phyloP scores from a whole-genome alignment of 2,329 filamentous ascomycete species.

The Exophiala oligosperma region DNA sequence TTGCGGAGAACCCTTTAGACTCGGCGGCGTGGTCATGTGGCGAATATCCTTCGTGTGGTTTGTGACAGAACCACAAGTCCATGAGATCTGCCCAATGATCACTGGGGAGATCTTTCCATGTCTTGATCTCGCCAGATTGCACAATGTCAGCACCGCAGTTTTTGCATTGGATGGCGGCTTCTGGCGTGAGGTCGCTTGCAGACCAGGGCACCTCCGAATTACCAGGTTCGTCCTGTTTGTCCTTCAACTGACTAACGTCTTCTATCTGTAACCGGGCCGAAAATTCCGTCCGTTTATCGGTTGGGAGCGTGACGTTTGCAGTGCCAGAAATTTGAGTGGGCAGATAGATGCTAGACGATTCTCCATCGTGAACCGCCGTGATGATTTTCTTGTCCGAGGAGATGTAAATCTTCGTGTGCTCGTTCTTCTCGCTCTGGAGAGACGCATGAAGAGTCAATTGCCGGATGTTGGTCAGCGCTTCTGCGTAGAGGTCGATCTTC shows the following conservation, averaged over 20 bases:
- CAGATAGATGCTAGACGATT: constrained; percentile 45
- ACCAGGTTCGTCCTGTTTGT: constrained; percentile 10
- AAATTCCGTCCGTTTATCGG: constrained; percentile 44
- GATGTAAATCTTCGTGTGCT: constrained; percentile 45
- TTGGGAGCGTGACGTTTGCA: constrained; percentile 52
- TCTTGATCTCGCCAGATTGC: constrained; percentile 37
- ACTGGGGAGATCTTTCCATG: constrained; percentile 92
- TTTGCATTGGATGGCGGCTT: constrained; percentile 44
- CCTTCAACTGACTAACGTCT: constrained; percentile 31
- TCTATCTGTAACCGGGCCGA: constrained; percentile 57
- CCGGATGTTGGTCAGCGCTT: constrained; percentile 61
- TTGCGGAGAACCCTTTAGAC: constrained; percentile 79
- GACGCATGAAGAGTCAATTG: constrained; percentile 60
- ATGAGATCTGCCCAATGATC: constrained; percentile 99
- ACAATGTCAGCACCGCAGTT: constrained; percentile 38
- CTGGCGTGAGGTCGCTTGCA: constrained; percentile 38
- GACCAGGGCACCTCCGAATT: constrained; percentile 28
- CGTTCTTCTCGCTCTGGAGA: constrained; percentile 45
- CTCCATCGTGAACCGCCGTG: constrained; percentile 48
- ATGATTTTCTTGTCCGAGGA: constrained; percentile 46
- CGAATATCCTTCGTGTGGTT: constrained; percentile 60
- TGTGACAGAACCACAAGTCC: constrained; percentile 99
- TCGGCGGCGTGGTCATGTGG: constrained; percentile 50
- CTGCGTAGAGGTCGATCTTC: constrained; percentile 53
- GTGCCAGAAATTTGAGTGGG: constrained; percentile 47